phyloP scores from a whole-genome alignment of 768 basidiomycete genomes.

The Serendipita vermifera region DNA sequence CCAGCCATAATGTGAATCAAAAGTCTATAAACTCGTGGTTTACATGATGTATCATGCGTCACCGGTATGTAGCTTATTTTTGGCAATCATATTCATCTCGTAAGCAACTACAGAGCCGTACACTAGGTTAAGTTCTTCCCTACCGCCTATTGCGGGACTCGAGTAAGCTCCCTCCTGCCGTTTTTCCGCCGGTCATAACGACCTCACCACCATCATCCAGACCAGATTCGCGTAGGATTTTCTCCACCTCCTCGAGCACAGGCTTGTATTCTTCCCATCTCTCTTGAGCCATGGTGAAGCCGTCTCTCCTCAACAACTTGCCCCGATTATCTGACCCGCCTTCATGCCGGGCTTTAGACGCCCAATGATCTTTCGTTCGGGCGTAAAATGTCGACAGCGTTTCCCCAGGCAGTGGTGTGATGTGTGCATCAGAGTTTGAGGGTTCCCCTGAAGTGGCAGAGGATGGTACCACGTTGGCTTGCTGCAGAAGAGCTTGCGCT shows the following conservation, averaged over 20 bases:
- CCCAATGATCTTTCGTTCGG: slow-evolving; percentile 71
- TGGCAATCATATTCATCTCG: no score
- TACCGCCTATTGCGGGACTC: no score
- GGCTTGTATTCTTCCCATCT: slow-evolving; percentile 76
- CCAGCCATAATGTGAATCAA: no score
- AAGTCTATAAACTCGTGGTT: no score
- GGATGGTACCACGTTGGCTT: no score
- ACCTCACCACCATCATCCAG: no score
- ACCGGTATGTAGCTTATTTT: no score
- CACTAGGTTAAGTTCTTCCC: no score
- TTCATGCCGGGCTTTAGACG: slow-evolving; percentile 46
- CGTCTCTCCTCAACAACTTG: slow-evolving; percentile 64
- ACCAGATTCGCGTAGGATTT: slow-evolving; percentile 70
- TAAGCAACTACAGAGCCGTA: no score
- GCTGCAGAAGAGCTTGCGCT: slow-evolving; percentile 10
- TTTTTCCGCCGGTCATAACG: no score
- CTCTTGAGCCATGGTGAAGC: slow-evolving; percentile 61
- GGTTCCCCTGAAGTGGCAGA: neutral
- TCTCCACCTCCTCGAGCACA: slow-evolving; percentile 66
- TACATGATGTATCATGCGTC: no score
- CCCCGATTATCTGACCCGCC: slow-evolving; percentile 49
- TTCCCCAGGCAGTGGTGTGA: slow-evolving; percentile 76
- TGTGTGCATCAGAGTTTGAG: slow-evolving; percentile 42
- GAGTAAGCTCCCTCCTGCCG: no score
- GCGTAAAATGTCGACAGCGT: slow-evolving; percentile 73